phyloP scores from a whole-genome alignment of 345 rosid genomes.

The Eucalyptus sp. region DNA sequence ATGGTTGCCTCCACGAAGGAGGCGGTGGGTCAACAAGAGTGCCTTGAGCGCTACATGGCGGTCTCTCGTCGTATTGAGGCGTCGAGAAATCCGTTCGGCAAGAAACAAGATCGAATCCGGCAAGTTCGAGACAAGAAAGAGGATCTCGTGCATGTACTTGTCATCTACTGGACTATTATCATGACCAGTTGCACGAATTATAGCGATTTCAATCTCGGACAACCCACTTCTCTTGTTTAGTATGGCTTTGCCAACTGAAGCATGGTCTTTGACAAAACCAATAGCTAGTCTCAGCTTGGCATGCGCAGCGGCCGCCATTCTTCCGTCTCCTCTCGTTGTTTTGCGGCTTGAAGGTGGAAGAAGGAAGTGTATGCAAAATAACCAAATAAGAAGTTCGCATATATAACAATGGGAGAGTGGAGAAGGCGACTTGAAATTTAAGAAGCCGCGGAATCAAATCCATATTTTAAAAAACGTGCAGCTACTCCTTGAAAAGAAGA shows the following conservation, averaged over 20 bases:
- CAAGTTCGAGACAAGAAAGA: conserved; percentile 63
- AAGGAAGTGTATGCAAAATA: neutral
- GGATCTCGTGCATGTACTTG: conserved; percentile 72
- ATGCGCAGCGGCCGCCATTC: conserved; percentile 45
- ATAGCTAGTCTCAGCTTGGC: conserved; percentile 44
- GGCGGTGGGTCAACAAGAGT: conserved; percentile 64
- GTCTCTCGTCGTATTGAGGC: conserved; percentile 62
- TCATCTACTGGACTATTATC: conserved; percentile 48
- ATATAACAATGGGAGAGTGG: neutral
- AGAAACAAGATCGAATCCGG: conserved; percentile 63
- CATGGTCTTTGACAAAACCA: conserved; percentile 69
- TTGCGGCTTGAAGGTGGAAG: neutral
- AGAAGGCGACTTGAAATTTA: neutral
- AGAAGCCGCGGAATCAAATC: neutral
- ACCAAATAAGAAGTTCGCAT: neutral
- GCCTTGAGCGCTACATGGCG: conserved; percentile 65
- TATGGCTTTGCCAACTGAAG: conserved; percentile 69
- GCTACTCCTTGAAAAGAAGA: neutral
- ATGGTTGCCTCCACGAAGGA: conserved; percentile 78
- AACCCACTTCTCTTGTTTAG: conserved; percentile 31
- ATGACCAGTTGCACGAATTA: conserved; percentile 73
- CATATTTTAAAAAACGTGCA: neutral
- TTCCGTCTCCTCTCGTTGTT: neutral
- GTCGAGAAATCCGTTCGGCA: conserved; percentile 62
- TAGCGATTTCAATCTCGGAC: conserved; percentile 59